phyloP scores from a whole-genome alignment of 768 basidiomycete genomes.

The Agaricus subrufescens region DNA sequence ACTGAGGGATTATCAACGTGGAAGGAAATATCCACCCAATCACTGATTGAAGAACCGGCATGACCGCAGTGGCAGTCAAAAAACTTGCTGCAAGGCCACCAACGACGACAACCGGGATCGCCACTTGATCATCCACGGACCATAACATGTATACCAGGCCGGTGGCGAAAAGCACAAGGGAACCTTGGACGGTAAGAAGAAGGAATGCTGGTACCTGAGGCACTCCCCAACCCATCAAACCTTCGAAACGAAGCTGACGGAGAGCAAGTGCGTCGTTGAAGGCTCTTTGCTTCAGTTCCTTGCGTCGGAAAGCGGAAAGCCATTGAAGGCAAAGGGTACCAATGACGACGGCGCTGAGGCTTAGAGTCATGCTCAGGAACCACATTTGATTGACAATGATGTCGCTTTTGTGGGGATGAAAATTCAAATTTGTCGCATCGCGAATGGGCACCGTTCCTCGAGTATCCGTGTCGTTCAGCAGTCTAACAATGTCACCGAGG shows the following conservation, averaged over 20 bases:
- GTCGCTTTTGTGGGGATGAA: neutral
- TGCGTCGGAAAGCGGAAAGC: neutral
- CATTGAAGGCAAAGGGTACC: conserved; percentile 6
- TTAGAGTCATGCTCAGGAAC: conserved; percentile 7
- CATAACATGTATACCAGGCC: conserved; percentile 6
- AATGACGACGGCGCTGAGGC: conserved; percentile 1
- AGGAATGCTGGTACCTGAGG: conserved; percentile 1
- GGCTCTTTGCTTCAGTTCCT: neutral
- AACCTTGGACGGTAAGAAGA: conserved; percentile 1
- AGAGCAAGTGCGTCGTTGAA: conserved; percentile 2
- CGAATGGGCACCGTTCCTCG: neutral
- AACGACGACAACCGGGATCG: conserved; percentile 4
- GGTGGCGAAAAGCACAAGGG: conserved; percentile 7
- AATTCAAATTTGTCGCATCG: neutral
- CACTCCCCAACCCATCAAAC: conserved; percentile 2
- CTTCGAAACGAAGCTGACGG: conserved; percentile 8
- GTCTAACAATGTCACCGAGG: neutral
- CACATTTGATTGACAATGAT: conserved; percentile 5
- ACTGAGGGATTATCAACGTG: conserved; percentile 1
- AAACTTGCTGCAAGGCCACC: neutral
- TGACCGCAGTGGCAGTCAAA: neutral
- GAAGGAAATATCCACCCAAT: neutral
- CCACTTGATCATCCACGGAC: neutral
- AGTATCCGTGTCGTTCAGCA: neutral
- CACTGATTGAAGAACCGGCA: conserved; percentile 4